Base-by-base conservation (phyloP, 2,329 filamentous ascomycete species). In the Alternaria sp. region DNA sequence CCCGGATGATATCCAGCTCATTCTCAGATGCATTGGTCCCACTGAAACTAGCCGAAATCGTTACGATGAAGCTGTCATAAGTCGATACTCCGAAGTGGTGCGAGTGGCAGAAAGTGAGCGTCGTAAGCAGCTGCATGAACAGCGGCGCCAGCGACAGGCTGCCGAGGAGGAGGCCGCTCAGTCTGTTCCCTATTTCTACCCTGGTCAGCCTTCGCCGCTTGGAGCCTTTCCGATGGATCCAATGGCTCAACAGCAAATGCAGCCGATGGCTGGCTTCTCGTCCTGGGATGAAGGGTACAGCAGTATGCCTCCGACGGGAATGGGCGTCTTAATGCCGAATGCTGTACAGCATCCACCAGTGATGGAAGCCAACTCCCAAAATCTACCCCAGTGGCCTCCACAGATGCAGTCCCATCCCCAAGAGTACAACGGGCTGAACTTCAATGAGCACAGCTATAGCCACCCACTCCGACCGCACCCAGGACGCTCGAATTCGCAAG, bases 1-100 rank as follows among this genome's bases (percentile, higher is more conserved):
- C 40, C 71, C 69, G 10, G 68, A 73, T 7, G 71, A 71, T 23
- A 50, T 73, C 6, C 64, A 69, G 5, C 21, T 32, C 11, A 70
- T 73, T 28, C 25, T 73, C 9, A n/a, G 59, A 6, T 15, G 57
- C 2, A 61, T 66, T 17, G 65, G 67, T 11, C 58, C 59, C 5
- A 65, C 46, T 5, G 4, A 30, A 1, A 21, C 59, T 32, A 68
- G 57, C 8, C 3, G 11, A 6, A 36, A 36, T 2, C 49, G 63
- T 15, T 30, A 53, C 2, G 67, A 69, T 25, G 12, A 17, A 2
- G 13, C 19, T 6, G 30, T 63, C 11, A 49, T 69, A 6, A 5
- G 9, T n/a, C 55, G 62, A 9, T 53, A 65, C 32, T 17, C 9
- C 13, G 4, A 25, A 23, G 43, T 19, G 11, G 17, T 59, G 6